Percentiles rank a stretch among this genome's conserved stretches.
Evolutionary conservation across 108 stramenopile species (phyloP).

Genomic region (Chaetoceros muelleri): DNA sequence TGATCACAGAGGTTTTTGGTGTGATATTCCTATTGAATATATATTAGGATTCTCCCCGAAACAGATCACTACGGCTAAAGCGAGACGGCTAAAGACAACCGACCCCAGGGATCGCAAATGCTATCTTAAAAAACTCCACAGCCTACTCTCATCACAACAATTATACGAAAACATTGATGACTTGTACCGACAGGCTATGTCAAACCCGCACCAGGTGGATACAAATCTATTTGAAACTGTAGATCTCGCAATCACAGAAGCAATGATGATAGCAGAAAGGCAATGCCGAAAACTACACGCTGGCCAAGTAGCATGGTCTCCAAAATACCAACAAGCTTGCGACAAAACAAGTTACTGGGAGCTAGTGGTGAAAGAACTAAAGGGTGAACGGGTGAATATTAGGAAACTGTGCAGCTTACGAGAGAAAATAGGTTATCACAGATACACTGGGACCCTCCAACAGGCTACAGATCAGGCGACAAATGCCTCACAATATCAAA

Average conservation of each 20-base stretch:
- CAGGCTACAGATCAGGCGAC: not conserved
- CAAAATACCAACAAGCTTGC: not conserved
- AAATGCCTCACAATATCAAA: no score
- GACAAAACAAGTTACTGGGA: not conserved
- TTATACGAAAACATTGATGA: not conserved
- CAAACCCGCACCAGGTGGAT: not conserved
- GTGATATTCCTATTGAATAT: not conserved
- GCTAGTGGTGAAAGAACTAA: not conserved
- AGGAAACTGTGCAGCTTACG: not conserved
- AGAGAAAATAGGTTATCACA: not conserved
- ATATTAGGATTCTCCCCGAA: not conserved
- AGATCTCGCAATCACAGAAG: not conserved
- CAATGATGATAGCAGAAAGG: not conserved
- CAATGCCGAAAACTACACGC: not conserved
- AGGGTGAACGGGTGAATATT: not conserved
- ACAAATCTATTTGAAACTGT: not conserved
- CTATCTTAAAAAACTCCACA: not conserved
- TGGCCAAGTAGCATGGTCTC: not conserved
- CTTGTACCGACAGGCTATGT: not conserved
- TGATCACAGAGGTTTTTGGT: not conserved
- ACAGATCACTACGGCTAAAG: not conserved
- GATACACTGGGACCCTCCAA: not conserved
- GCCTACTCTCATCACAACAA: not conserved
- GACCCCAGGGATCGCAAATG: not conserved
- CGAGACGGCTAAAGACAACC: not conserved